Evolutionary conservation across 192 early-diverging fungal genomes (phyloP).

Genomic region (Pilobolus umbonatus): DNA sequence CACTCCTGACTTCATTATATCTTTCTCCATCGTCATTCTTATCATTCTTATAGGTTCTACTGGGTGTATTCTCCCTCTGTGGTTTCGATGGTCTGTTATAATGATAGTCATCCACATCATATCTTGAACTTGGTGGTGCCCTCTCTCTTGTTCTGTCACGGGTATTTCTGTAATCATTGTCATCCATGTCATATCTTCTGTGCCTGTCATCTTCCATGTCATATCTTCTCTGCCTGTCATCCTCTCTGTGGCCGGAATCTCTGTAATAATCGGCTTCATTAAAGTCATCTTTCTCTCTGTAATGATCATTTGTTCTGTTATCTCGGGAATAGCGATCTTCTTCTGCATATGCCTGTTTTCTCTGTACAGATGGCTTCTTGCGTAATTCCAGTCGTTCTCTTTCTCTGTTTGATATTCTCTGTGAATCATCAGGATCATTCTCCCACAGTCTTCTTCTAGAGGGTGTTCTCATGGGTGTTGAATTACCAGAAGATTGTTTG

Average conservation of each 20-base stretch:
- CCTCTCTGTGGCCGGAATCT: not conserved
- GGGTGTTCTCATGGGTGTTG: conserved; percentile 3
- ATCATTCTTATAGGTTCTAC: not conserved
- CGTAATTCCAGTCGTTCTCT: conserved; percentile 14
- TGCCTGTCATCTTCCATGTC: not conserved
- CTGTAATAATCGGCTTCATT: not conserved
- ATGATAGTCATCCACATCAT: not conserved
- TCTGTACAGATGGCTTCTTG: not conserved
- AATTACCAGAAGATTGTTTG: not conserved
- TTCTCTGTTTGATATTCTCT: conserved; percentile 7
- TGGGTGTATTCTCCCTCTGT: not conserved
- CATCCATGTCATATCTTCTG: not conserved
- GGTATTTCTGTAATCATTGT: not conserved
- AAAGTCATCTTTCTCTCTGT: not conserved
- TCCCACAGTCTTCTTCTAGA: conserved; percentile 13
- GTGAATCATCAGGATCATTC: not conserved
- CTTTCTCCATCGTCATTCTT: not conserved
- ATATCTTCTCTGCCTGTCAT: not conserved
- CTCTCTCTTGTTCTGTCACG: not conserved
- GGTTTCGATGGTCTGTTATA: not conserved
- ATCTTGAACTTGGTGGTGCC: not conserved
- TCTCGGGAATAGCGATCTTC: conserved; percentile 1
- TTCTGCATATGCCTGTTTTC: not conserved
- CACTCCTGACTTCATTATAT: not conserved
- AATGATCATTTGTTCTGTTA: conserved; percentile 1